Evolutionary conservation across 2,329 filamentous ascomycete genomes (phyloP).

Genomic region (Neofusicoccum cordaticola): DNA sequence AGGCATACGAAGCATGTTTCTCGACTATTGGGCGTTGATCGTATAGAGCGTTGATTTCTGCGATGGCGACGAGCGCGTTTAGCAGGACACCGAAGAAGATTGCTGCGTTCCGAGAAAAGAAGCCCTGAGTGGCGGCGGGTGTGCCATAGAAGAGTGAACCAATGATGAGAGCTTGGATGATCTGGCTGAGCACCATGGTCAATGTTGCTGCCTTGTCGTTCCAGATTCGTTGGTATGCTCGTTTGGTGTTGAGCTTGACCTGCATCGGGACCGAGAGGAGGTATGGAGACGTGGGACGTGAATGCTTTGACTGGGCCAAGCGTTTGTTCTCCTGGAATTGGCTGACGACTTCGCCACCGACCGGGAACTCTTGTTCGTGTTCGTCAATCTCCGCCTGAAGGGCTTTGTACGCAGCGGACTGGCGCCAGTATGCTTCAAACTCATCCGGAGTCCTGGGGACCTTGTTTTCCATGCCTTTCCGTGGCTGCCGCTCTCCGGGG

Average conservation of each 20-base stretch:
- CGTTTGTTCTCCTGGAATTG: slow-evolving; percentile 41
- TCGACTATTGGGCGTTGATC: slow-evolving; percentile 87
- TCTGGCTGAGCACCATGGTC: slow-evolving; percentile 44
- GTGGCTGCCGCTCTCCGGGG: slow-evolving; percentile 42
- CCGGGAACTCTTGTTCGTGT: slow-evolving; percentile 48
- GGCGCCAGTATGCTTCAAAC: slow-evolving; percentile 53
- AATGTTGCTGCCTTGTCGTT: slow-evolving; percentile 32
- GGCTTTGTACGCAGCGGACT: slow-evolving; percentile 44
- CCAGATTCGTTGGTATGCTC: slow-evolving; percentile 34
- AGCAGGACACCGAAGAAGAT: slow-evolving; percentile 61
- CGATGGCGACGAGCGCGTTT: slow-evolving; percentile 57
- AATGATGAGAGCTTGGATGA: slow-evolving; percentile 60
- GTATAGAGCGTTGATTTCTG: slow-evolving; percentile 57
- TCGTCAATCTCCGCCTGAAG: slow-evolving; percentile 50
- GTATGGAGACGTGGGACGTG: slow-evolving; percentile 56
- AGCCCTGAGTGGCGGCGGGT: slow-evolving; percentile 49
- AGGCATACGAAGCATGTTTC: slow-evolving; percentile 79
- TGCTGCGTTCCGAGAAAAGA: slow-evolving; percentile 55
- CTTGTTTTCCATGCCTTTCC: slow-evolving; percentile 42
- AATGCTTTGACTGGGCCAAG: slow-evolving; percentile 53
- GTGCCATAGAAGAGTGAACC: slow-evolving; percentile 60
- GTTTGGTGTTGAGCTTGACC: slow-evolving; percentile 29
- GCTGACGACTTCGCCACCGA: slow-evolving; percentile 24
- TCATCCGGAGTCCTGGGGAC: slow-evolving; percentile 50
- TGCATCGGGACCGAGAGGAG: slow-evolving; percentile 54